Evolutionary conservation across 2,329 filamentous ascomycete species (phyloP), one percentile per base, ranked within the genome.

Genomic region (Beauveria asiatica): DNA sequence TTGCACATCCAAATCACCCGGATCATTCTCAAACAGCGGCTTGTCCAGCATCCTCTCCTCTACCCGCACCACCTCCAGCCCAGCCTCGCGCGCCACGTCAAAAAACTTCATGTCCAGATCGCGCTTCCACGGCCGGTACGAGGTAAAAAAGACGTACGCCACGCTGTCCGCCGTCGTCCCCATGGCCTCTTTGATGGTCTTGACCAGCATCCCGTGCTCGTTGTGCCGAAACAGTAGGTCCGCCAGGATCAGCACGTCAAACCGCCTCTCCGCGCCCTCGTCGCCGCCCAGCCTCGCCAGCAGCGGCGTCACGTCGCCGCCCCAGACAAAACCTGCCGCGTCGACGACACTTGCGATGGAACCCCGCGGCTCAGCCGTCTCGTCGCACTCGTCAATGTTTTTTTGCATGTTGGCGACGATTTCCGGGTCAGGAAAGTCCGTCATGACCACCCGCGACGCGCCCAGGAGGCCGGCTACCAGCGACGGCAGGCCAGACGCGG

Each of bases 181-280:
- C 67, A 97, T 73, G 17, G 88, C 89, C 68, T 81, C 71, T 67
- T 82, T 77, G 62, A 97, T 83, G 4, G 88, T 91, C 64, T 82
- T 80, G 64, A 95, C 78, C 62, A 97, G 79, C 68, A 90, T 91
- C 2, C 75, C 78, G 69, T 97, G 93, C 76, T 96, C 92, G 5
- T 86, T 88, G 71, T 97, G 92, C 62, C 94, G 90, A 76, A 97
- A 97, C 3, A 97, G 80, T 54, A 97, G 80, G 72, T 97, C 93
- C 3, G 92, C 92, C 48, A 97, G 80, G 61, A 97, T 87, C 27
- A 97, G 73, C 5, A 95, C 78, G 70, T 97, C 91, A 69, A 95
- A 97, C 0, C 76, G 78, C 9, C 65, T 60, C 19, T 63, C 65
- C 46, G 64, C 65, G 19, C 64, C 62, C 25, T 63, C 59, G 6